Base-by-base conservation (phyloP, 345 rosid genomes). In the Corchorus capsularis region DNA sequence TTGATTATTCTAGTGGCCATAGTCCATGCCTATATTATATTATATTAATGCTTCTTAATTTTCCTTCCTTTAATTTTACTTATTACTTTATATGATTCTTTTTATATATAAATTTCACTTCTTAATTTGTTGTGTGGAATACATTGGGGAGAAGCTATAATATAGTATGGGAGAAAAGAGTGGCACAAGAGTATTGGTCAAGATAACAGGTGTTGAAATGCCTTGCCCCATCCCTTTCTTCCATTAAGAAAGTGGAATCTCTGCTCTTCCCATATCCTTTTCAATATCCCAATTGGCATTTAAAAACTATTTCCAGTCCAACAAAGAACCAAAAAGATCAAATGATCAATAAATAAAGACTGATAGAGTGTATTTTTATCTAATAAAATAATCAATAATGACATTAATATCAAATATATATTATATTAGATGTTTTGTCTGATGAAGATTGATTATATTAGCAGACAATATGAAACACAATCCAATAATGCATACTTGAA, bases 221-320 rank as follows among this genome's bases (percentile, higher is more conserved):
- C 80, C 86, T 94, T 82, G 82, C 80, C 86, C 96, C 93, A 87
- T 89, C 90, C 83, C 87, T 89, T 88, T 90, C 88, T 78, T 75
- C 82, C 84, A 86, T 85, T 78, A 82, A 78, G 83, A 84, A 80
- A 69, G 75, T 86, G 89, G 92, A 85, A 90, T 90, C 91, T 87
- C 96, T 89, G 92, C 87, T 82, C 88, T 79, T 80, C 93, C 92
- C 96, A 91, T 27, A 27, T 91, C 87, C 86, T 81, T 80, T 71
- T 75, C 86, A 76, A 75, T 83, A 67, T 78, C 82, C 81, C 79
- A 77, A 73, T 82, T 73, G 71, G 46, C 66, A 67, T 65, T 76
- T 71, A 73, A 81, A 74, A 66, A 73, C 32, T 3, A 14, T 54
- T 63, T 17, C 37, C 37, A 50, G 53, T 64, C 53, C 27, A 73